These are phyloP conservation scores for Suhomyces bokatorum DNA, from an alignment of 1,139 yeast genomes.

Conservation along the genomic window DNA sequence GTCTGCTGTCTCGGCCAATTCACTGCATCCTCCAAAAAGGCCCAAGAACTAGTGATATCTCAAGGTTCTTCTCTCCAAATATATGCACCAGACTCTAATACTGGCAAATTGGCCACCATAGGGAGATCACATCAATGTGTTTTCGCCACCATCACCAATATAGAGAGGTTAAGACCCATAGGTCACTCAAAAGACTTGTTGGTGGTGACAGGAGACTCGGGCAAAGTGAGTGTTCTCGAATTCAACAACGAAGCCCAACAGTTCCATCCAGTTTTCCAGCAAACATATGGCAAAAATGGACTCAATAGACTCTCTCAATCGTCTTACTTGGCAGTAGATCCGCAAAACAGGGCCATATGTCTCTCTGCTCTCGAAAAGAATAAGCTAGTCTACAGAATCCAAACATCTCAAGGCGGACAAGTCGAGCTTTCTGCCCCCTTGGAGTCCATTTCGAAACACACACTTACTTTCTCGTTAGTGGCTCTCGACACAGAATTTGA, in stretches of 20 bases:
- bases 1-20: slow-evolving; percentile 69
- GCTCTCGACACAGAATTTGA: slow-evolving; percentile 77
- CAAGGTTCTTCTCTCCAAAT: slow-evolving; percentile 55
- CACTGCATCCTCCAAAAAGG: slow-evolving; percentile 45
- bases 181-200: slow-evolving; percentile 59
- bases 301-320: slow-evolving; percentile 78
- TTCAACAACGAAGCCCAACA: slow-evolving; percentile 38
- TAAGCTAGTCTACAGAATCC: slow-evolving; percentile 59
- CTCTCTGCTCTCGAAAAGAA: slow-evolving; percentile 71
- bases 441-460: slow-evolving; percentile 56
- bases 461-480: slow-evolving; percentile 54
- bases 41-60: slow-evolving; percentile 67
- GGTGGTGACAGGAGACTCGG: slow-evolving; percentile 80
- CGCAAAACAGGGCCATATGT: slow-evolving; percentile 69
- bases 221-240: slow-evolving; percentile 62
- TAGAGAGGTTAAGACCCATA: slow-evolving; percentile 51
- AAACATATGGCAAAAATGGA: slow-evolving; percentile 76
- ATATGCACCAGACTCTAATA: slow-evolving; percentile 50
- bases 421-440: slow-evolving; percentile 69
- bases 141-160: slow-evolving; percentile 60
- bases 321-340: slow-evolving; percentile 70
- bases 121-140: slow-evolving; percentile 15
- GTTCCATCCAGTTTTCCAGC: slow-evolving; percentile 56
- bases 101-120: slow-evolving; percentile 54
- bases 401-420: slow-evolving; percentile 41